Evolutionary conservation across 2,329 filamentous ascomycete genomes (phyloP), one percentile per base, ranked within the genome.

Genomic region (Zymoseptoria passerinii): DNA sequence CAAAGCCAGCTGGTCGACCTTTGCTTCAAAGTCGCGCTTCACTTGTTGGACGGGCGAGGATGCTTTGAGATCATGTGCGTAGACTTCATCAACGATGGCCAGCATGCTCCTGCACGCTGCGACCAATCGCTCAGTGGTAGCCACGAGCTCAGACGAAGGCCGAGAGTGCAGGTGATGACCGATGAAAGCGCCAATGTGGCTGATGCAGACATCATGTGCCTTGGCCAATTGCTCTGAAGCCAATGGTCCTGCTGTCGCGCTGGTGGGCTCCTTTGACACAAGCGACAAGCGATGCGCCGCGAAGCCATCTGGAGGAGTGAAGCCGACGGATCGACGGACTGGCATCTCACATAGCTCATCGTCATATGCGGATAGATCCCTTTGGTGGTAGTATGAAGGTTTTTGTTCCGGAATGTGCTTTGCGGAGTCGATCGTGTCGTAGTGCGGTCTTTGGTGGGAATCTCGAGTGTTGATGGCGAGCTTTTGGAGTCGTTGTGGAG

Each of bases 101-200:
- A 96, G 79, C 53, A 97, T 80, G 64, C 87, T 84, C 52, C 87
- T 86, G 63, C 92, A 95, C 2, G 92, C 91, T 7, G 84, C 81
- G 8, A 92, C 89, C 8, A 92, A 90, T 71, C 92, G 87, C 70
- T 89, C 87, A 52, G 95, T 92, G 16, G 89, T 91, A 9, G 86
- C 76, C 29, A 91, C 84, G 53, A 97, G 80, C 71, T 96, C 91
- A 1, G 88, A 84, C 8, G 90, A 87, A 7, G 91, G 94, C 62
- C 94, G 87, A n/a, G 92, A 94, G 71, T 96, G 91, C 60, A 96
- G 80, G 73, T 96, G 90, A 57, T 96, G 81, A 16, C 94, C 94
- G 71, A 97, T 92, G 72, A 97, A 96, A 4, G 90, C 95, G 54
- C 90, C 92, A 54, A 99, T 83, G 69, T 92, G 88, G 6, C 92